These are phyloP conservation scores for Exophiala lecanii-corni DNA, from an alignment of 2,329 filamentous ascomycete species.

Conservation along the genomic window DNA sequence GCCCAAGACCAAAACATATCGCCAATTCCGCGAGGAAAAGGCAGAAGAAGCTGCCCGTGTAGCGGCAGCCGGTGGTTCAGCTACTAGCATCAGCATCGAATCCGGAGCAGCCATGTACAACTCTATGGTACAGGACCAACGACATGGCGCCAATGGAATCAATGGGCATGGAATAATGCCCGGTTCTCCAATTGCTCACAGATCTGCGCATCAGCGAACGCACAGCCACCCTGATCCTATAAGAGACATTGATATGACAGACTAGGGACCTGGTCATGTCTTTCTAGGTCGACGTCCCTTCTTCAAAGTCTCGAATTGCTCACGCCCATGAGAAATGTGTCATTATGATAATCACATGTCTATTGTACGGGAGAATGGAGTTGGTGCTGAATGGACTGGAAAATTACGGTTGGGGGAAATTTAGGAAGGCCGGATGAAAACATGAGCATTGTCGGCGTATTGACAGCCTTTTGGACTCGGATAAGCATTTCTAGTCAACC, in stretches of 20 bases:
- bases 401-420: no score
- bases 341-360: no score
- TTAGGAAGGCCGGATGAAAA: no score
- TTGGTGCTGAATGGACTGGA: no score
- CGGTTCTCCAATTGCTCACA: conserved; percentile 9
- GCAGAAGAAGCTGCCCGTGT: conserved; percentile 40
- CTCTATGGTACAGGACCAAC: conserved; percentile 19
- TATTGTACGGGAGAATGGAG: no score
- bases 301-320: no score
- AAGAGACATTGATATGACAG: conserved; percentile 22
- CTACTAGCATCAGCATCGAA: conserved; percentile 28
- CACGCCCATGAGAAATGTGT: no score
- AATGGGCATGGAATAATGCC: conserved; percentile 13
- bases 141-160: conserved; percentile 16
- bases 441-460: no score
- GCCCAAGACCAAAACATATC: conserved; percentile 77
- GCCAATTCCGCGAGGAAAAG: conserved; percentile 66
- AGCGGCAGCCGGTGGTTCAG: conserved; percentile 29
- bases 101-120: conserved; percentile 17
- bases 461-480: no score
- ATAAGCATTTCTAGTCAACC: no score
- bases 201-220: conserved; percentile 13
- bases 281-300: conserved; percentile 59
- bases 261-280: conserved; percentile 47
- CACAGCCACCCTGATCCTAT: conserved; percentile 21